Evolutionary conservation across 495 filamentous ascomycete species (phyloP), one percentile per base, ranked within the genome.

Genomic region (Extremus antarcticus): DNA sequence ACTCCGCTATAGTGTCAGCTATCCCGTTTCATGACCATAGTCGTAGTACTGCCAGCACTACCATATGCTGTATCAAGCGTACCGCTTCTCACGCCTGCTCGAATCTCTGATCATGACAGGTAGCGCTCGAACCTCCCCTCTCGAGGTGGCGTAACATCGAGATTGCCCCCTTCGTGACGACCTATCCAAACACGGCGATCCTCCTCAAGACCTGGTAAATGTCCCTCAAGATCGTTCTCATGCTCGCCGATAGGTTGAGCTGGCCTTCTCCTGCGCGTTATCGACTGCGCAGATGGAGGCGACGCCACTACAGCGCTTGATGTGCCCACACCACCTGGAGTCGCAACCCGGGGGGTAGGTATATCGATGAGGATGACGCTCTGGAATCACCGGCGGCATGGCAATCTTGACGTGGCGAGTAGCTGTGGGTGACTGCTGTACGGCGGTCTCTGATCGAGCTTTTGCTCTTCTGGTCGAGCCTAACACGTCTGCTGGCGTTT

Each of bases 91-190:
- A n/a, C n/a, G n/a, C n/a, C n/a, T n/a, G n/a, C n/a, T n/a, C n/a
- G n/a, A n/a, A n/a, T n/a, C n/a, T n/a, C n/a, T n/a, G n/a, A n/a
- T 35, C 17, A 50, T 9, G 45, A 56, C 25, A 61, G 32, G 23
- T 25, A 61, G 4, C 51, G 24, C 39, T 61, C 58, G 43, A 53
- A 57, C 29, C 54, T 48, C 23, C 58, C 58, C 23, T 57, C 54
- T 21, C 39, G 35, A 19, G 59, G 59, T 8, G 59, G 59, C 13
- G 59, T 62, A 38, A 23, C 32, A 9, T 58, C 46, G 22, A 62
- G 35, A 32, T 39, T 22, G 1, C 50, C 55, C 7, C 25, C 50
- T 25, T 58, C 59, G 0, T 43, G 55, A 2, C 59, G n/a, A 15
- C 17, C 23, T 11, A 54, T 3, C 59, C 59, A 62, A 1, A 23